These are phyloP conservation scores for Tylopilus rubrobrunneus DNA, from an alignment of 768 basidiomycete species.

Conservation along the genomic window DNA sequence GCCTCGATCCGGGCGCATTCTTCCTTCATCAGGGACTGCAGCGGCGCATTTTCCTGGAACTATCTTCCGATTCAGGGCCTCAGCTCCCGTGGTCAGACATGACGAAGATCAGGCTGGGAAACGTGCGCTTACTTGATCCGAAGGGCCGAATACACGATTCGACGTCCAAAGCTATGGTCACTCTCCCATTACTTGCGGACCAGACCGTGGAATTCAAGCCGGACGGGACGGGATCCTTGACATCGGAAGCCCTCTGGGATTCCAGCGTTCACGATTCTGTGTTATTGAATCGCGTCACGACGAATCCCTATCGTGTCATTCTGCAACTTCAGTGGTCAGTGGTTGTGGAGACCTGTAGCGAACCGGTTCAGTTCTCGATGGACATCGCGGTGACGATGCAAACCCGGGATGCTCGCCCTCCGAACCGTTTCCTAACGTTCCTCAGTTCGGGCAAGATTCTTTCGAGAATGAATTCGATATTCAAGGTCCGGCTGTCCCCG, in stretches of 20 bases:
- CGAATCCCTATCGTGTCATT: conserved; percentile 71
- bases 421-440: conserved; percentile 71
- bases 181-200: conserved; percentile 69
- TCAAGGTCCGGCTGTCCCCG: conserved; percentile 76
- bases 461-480: conserved; percentile 78
- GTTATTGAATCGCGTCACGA: conserved; percentile 82
- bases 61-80: conserved; percentile 85
- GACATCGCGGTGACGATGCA: conserved; percentile 84
- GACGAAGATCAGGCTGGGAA: conserved; percentile 71
- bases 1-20: conserved; percentile 81
- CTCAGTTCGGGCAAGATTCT: conserved; percentile 76
- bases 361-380: conserved; percentile 85
- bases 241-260: conserved; percentile 84
- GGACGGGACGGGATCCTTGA: conserved; percentile 76
- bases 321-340: conserved; percentile 76
- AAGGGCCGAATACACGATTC: conserved; percentile 82
- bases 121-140: conserved; percentile 79
- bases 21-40: conserved; percentile 92
- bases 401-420: conserved; percentile 79
- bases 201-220: conserved; percentile 71
- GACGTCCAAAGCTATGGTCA: conserved; percentile 63
- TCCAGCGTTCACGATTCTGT: conserved; percentile 85
- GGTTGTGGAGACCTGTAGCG: conserved; percentile 76
- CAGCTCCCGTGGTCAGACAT: conserved; percentile 87
- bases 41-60: conserved; percentile 67